A percentile compares a stretch with the other conserved stretches of the same genome.
These are phyloP conservation scores for Sparassis latifolia DNA, from an alignment of 1,284 basidiomycete species.

Conservation along the genomic window DNA sequence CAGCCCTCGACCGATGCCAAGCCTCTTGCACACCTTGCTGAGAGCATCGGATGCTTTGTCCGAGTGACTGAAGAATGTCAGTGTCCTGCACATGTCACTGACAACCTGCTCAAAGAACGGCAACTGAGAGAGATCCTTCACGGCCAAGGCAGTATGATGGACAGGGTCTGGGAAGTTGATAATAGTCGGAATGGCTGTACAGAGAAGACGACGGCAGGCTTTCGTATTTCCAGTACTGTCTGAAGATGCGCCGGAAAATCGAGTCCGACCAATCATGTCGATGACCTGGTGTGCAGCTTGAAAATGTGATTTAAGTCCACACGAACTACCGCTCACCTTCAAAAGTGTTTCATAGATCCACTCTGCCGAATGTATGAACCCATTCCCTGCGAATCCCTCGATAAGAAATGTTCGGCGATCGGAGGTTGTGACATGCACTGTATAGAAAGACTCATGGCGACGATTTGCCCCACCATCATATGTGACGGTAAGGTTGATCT, in stretches of 20 bases:
- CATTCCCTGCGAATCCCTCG: constrained; percentile 2
- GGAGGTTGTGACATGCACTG: constrained; percentile 6
- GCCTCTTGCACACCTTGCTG: neutral
- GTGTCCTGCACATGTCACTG: neutral
- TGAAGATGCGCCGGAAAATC: constrained; percentile 20
- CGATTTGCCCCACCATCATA: constrained; percentile 12
- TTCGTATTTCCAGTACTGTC: constrained; percentile 30
- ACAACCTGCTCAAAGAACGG: neutral
- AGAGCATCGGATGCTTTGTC: neutral
- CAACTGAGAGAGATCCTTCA: constrained; percentile 26
- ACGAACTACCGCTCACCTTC: constrained; percentile 7
- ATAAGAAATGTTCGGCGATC: constrained; percentile 4
- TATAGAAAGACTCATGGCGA: constrained; percentile 7
- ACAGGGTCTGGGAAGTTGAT: constrained; percentile 25
- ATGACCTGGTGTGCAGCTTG: constrained; percentile 12
- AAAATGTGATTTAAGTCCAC: neutral
- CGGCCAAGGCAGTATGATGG: constrained; percentile 24
- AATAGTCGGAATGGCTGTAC: constrained; percentile 15
- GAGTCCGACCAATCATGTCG: constrained; percentile 11
- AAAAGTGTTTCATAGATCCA: constrained; percentile 12
- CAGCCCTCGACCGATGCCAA: constrained; percentile 18
- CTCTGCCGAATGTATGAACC: constrained; percentile 8
- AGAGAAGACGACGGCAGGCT: constrained; percentile 14
- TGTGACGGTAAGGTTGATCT: constrained; percentile 10
- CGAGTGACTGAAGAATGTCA: constrained; percentile 2